Percentiles rank a stretch among this genome's conserved stretches.
phyloP scores from a whole-genome alignment of 352 stramenopile genomes.

The Globisporangium abappressorium region DNA sequence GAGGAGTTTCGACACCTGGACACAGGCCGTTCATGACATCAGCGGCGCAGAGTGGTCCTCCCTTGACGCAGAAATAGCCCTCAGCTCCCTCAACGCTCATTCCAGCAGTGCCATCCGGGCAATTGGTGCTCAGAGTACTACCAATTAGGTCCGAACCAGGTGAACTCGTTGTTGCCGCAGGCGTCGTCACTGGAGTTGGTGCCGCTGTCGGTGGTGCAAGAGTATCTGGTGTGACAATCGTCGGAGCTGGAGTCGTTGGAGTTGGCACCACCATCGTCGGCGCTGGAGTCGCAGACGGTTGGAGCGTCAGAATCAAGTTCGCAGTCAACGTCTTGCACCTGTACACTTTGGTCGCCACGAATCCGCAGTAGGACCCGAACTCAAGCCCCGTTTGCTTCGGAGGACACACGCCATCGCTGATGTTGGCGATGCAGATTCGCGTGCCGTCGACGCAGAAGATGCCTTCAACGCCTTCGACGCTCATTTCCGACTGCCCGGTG shows the following conservation, averaged over 20 bases:
- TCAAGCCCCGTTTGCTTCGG: conserved; percentile 13
- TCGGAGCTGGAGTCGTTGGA: neutral
- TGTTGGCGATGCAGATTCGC: conserved; percentile 16
- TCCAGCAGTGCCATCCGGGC: neutral
- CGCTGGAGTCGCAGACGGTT: neutral
- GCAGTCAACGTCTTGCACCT: conserved; percentile 17
- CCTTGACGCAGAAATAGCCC: conserved; percentile 22
- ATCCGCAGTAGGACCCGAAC: conserved; percentile 21
- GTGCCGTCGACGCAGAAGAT: conserved; percentile 19
- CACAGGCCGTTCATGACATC: conserved; percentile 19
- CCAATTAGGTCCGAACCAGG: neutral
- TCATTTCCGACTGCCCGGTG: conserved; percentile 7
- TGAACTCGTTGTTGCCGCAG: neutral
- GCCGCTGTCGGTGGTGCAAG: no score
- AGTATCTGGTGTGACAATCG: neutral
- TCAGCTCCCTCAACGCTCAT: conserved; percentile 23
- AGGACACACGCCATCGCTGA: conserved; percentile 15
- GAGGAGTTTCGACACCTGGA: conserved; percentile 13
- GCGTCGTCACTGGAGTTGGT: no score
- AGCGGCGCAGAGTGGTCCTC: conserved; percentile 19
- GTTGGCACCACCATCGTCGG: neutral
- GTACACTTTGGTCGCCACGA: conserved; percentile 18
- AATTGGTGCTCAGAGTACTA: neutral
- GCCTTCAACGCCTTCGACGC: conserved; percentile 20
- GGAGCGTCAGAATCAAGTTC: neutral